Evolutionary conservation across 805 yeast genomes (phyloP).

Genomic region (Candida vaughaniae): DNA sequence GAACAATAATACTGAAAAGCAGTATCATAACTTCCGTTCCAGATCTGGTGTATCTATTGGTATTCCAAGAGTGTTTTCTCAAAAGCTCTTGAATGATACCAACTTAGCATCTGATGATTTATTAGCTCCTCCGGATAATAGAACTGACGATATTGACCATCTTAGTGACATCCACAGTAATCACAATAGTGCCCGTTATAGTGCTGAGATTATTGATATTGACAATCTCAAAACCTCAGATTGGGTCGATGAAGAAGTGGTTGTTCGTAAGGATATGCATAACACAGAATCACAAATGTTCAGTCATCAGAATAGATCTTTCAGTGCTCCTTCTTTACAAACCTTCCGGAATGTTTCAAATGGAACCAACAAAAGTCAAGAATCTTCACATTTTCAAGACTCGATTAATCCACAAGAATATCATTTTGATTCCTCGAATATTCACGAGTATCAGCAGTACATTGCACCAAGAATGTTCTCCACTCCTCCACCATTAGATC

Average conservation of each 20-base stretch:
- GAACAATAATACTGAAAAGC: slow-evolving; percentile 21
- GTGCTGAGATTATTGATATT: slow-evolving; percentile 2
- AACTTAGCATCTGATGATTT: slow-evolving; percentile 9
- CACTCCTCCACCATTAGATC: slow-evolving; percentile 12
- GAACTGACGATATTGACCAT: slow-evolving; percentile 25
- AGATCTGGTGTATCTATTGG: slow-evolving; percentile 22
- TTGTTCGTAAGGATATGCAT: neutral
- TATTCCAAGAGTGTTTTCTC: slow-evolving; percentile 19
- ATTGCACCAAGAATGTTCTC: neutral
- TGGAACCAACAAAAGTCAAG: slow-evolving; percentile 3
- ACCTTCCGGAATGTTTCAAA: slow-evolving; percentile 29
- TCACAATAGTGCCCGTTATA: no score
- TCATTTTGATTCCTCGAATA: no score
- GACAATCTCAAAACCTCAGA: neutral
- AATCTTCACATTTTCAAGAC: neutral
- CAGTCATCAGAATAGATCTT: slow-evolving; percentile 25
- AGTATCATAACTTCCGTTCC: slow-evolving; percentile 24
- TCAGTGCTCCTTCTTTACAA: slow-evolving; percentile 42
- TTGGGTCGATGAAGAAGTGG: slow-evolving; percentile 3
- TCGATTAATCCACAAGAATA: neutral
- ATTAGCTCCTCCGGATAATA: slow-evolving; percentile 10
- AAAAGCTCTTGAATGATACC: slow-evolving; percentile 14
- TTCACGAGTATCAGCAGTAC: no score
- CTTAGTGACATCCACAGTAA: slow-evolving; percentile 23
- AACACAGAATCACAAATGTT: slow-evolving; percentile 1